Evolutionary conservation across 192 early-diverging fungal genomes (phyloP).

Genomic region (Coemansia sp.): DNA sequence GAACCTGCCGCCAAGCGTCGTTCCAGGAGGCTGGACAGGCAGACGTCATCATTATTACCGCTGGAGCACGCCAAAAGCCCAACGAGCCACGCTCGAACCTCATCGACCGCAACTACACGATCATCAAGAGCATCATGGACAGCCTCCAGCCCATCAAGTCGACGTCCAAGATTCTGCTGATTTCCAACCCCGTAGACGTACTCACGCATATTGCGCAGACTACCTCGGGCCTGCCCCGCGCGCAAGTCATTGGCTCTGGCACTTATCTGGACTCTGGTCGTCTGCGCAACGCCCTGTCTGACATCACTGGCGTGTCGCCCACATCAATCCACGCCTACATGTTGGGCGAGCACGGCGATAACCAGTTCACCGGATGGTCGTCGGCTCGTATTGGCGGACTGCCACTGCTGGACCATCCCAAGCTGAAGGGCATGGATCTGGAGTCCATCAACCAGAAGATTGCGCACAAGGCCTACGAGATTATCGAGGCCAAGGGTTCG

Average conservation of each 20-base stretch:
- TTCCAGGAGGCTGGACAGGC: conserved; percentile 74
- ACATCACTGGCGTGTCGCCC: conserved; percentile 60
- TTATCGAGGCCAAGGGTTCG: conserved; percentile 83
- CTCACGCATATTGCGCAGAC: conserved; percentile 83
- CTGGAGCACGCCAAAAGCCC: conserved; percentile 79
- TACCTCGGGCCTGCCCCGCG: conserved; percentile 69
- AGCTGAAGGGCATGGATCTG: conserved; percentile 58
- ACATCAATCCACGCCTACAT: conserved; percentile 77
- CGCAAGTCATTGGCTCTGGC: conserved; percentile 84
- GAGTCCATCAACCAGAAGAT: conserved; percentile 60
- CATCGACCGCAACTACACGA: conserved; percentile 77
- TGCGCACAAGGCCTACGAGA: conserved; percentile 72
- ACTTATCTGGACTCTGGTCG: conserved; percentile 79
- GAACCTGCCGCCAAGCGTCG: conserved; percentile 59
- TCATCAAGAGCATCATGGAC: conserved; percentile 69
- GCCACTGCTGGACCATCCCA: conserved; percentile 62
- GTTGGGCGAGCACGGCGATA: conserved; percentile 86
- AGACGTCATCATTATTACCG: conserved; percentile 81
- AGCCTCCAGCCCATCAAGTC: conserved; percentile 73
- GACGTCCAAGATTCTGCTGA: conserved; percentile 69
- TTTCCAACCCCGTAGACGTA: conserved; percentile 83
- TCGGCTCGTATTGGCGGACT: conserved; percentile 69
- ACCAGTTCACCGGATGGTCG: conserved; percentile 81
- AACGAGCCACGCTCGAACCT: conserved; percentile 71
- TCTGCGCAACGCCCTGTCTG: conserved; percentile 60